Evolutionary conservation across 257 asterid genomes (phyloP), one percentile per base, ranked within the genome.

Genomic region (Fraxinus cuspidata): DNA sequence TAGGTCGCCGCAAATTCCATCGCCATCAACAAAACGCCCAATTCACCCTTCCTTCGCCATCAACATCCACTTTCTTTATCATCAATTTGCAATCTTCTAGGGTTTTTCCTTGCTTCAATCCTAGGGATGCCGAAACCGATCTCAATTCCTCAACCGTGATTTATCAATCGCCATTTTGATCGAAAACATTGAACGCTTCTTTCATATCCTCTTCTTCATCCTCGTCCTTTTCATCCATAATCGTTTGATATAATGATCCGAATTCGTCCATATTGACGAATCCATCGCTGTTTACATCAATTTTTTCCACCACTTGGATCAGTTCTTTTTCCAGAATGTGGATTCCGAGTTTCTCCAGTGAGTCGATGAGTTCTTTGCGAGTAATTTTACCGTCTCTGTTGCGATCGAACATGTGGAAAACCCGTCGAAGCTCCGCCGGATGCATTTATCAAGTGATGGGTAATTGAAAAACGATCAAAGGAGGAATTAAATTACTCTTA

Each of bases 31-130:
- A n/a, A n/a, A n/a, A n/a, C n/a, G n/a, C n/a, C n/a, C n/a, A 86
- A 56, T 86, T 82, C 25, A 86, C 90, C 82, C n/a, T 84, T 4
- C 90, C 90, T n/a, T 86, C 90, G 28, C 88, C 90, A 70, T 86
- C 90, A 53, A 75, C 85, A 75, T 86, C 90, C 27, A 86, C 90
- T 44, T 72, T 84, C 79, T 44, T 78, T 31, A 86, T 86, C 90
- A 86, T 86, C 86, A 68, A 10, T 77, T 72, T 75, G 64, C 90
- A 86, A 23, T 82, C 90, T 70, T 86, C 90, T 16, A 84, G 66
- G 58, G 82, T 66, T 72, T 85, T 71, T 2, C 90, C 90, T 73
- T 86, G 85, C 58, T 81, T 84, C 82, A 86, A 78, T 80, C 88
- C 88, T 2, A 86, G 75, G 9, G 90, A 81, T 19, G 86, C 74